phyloP scores from a whole-genome alignment of 306 rosid genomes.

The Psophocarpus tetragonolobus region DNA sequence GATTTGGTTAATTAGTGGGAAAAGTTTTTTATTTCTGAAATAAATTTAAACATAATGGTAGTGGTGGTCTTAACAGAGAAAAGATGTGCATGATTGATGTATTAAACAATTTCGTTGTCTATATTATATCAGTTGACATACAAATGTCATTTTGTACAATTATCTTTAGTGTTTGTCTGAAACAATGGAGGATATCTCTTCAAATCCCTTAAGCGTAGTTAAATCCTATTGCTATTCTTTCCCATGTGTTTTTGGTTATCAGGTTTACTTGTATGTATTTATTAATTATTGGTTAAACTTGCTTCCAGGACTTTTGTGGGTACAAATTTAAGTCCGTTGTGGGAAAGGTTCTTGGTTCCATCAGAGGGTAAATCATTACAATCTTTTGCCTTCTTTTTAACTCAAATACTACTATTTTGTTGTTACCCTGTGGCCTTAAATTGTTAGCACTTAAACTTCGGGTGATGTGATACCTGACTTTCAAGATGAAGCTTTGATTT shows the following conservation, averaged over 20 bases:
- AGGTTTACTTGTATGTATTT: background rate
- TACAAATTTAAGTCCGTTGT: constrained; percentile 78
- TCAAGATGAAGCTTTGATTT: constrained; percentile 2
- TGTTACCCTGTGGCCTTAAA: constrained; percentile 16
- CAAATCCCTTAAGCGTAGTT: constrained; percentile 5
- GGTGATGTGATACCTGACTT: constrained; percentile 14
- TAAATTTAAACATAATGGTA: background rate
- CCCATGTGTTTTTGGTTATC: background rate
- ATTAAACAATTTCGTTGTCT: background rate
- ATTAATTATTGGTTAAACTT: constrained; percentile 36
- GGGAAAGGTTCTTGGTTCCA: constrained; percentile 75
- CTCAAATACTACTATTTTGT: background rate
- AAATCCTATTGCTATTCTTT: constrained; percentile 7
- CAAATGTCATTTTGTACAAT: background rate
- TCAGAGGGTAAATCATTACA: constrained; percentile 63
- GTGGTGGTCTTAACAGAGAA: background rate
- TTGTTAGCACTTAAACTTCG: background rate
- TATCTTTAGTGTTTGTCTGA: constrained; percentile 13
- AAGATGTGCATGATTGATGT: background rate
- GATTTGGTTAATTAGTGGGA: constrained; percentile 5
- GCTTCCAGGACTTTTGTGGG: constrained; percentile 87
- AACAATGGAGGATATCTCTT: constrained; percentile 7
- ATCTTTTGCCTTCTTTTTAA: background rate
- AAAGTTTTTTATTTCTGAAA: background rate
- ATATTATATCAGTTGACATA: background rate